These are phyloP conservation scores for Aspergillus caelatus DNA, from an alignment of 2,329 filamentous ascomycete species.

Conservation along the genomic window DNA sequence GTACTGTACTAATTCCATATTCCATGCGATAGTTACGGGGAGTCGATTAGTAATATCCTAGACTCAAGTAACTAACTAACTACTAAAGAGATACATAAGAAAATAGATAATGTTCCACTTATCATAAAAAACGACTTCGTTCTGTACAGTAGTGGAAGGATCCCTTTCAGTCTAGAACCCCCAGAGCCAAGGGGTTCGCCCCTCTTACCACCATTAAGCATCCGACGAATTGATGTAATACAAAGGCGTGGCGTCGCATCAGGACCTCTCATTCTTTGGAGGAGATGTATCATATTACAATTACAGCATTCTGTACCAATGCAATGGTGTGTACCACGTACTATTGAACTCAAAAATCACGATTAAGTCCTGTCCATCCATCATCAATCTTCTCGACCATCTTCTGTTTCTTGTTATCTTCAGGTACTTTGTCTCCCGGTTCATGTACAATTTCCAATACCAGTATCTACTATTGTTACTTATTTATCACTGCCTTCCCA, in stretches of 20 bases:
- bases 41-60: not conserved
- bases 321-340: slow-evolving; percentile 5
- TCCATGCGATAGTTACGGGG: not conserved
- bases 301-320: slow-evolving; percentile 1
- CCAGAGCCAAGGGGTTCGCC: not conserved
- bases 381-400: slow-evolving; percentile 7
- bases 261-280: not conserved
- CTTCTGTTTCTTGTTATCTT: not conserved
- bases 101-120: not conserved
- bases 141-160: not conserved
- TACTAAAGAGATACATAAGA: not conserved
- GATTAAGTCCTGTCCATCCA: slow-evolving; percentile 8
- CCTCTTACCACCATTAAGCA: not conserved
- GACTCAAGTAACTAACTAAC: not conserved
- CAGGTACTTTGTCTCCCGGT: not conserved
- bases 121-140: not conserved
- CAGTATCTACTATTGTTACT: not conserved
- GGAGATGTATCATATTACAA: not conserved
- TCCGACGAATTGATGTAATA: slow-evolving; percentile 4
- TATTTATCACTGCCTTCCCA: not conserved
- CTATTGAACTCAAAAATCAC: slow-evolving; percentile 18
- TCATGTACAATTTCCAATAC: not conserved
- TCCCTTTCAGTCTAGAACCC: not conserved
- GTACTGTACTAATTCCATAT: not conserved
- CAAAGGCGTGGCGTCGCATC: slow-evolving; percentile 6